Conservation (phyloP, 176 grass and related monocot genomes). For the Aegilops longissima region DNA sequence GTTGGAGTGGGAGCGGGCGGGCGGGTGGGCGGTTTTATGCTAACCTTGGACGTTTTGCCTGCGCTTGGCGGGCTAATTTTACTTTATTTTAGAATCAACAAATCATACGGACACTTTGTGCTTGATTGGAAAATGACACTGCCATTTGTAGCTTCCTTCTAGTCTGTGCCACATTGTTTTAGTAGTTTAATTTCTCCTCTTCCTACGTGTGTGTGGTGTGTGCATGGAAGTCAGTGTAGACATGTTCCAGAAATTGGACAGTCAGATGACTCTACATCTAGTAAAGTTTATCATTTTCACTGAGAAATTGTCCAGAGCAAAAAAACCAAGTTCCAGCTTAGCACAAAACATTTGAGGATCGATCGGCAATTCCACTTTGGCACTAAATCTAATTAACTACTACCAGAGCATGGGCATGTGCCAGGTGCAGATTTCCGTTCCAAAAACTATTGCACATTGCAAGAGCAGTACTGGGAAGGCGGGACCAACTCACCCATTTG, state of each 20-base stretch:
- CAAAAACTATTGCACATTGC: no score
- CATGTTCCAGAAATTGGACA: not conserved
- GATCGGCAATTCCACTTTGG: no score
- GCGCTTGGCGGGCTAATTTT: not conserved
- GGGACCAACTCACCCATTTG: no score
- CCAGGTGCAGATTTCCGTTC: no score
- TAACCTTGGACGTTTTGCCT: slow-evolving; percentile 19
- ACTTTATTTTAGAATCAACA: not conserved
- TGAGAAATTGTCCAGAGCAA: not conserved
- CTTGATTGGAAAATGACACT: not conserved
- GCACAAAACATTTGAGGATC: not conserved
- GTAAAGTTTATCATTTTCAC: not conserved
- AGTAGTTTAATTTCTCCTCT: not conserved
- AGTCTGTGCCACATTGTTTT: not conserved
- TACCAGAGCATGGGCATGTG: no score
- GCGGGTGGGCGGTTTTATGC: slow-evolving; percentile 25
- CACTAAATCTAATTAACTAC: no score
- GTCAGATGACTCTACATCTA: no score
- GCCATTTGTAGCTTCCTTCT: not conserved
- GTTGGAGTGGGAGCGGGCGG: slow-evolving; percentile 36
- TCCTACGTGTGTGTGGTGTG: not conserved
- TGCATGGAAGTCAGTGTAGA: not conserved
- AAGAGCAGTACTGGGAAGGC: no score
- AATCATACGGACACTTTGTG: not conserved
- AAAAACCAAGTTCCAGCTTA: not conserved